Percentiles rank a stretch among this genome's conserved stretches.
Conservation (phyloP, 1,139 yeast species). For the Geotrichum citri-aurantii region DNA sequence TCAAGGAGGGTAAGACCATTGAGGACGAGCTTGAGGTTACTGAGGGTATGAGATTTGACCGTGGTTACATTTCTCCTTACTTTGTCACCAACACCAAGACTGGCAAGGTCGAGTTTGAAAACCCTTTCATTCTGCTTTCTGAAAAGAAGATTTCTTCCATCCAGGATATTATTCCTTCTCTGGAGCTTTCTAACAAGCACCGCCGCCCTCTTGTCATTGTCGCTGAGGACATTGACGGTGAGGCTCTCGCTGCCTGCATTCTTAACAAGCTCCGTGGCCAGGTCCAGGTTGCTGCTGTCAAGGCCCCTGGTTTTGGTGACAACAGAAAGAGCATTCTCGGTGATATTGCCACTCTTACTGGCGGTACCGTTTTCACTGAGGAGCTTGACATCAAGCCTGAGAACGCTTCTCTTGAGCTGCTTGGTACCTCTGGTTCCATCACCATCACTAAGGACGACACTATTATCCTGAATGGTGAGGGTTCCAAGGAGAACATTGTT, state of each 20-base stretch:
- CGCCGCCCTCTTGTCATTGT: conserved; percentile 93
- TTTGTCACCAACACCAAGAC: conserved; percentile 95
- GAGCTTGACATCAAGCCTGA: conserved; percentile 97
- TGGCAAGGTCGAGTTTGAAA: conserved; percentile 96
- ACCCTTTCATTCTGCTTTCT: conserved; percentile 81
- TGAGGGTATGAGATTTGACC: conserved; percentile 99
- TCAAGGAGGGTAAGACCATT: conserved; percentile 93
- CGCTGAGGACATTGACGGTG: conserved; percentile 98
- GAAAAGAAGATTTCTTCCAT: conserved; percentile 94
- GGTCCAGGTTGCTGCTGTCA: conserved; percentile 96
- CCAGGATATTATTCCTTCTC: conserved; percentile 88
- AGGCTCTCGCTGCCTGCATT: conserved; percentile 98
- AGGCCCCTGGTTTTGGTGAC: conserved; percentile 99
- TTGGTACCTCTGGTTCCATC: conserved; percentile 90
- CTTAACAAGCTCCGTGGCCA: conserved; percentile 98
- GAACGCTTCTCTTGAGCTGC: conserved; percentile 82
- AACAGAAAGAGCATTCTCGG: conserved; percentile 98
- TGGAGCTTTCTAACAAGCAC: conserved; percentile 88
- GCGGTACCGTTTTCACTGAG: conserved; percentile 98
- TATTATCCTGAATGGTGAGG: conserved; percentile 91
- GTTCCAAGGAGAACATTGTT: conserved; percentile 78
- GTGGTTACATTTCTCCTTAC: conserved; percentile 97
- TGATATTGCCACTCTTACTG: conserved; percentile 93
- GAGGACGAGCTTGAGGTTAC: conserved; percentile 97
- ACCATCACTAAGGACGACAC: conserved; percentile 97